Evolutionary conservation across 352 stramenopile species (phyloP), one percentile per base, ranked within the genome.

Genomic region (Halophytophthora polymorphica): DNA sequence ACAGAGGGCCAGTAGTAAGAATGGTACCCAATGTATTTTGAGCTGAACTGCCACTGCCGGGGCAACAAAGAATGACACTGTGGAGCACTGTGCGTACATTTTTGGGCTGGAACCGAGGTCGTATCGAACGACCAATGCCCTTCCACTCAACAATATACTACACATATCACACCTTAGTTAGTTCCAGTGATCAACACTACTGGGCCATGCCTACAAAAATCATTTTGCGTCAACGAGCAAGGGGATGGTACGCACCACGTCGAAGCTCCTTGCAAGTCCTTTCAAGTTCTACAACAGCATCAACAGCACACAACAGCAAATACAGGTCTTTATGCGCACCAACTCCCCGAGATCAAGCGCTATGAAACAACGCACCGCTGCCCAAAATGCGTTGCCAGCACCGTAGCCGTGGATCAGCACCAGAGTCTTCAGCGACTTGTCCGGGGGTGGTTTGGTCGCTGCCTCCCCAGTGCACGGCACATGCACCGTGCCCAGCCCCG

Each of bases 91-190:
- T 17, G 43, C 25, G 5, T 66, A 81, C 72, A 23, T 44, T 75
- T 38, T 80, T 85, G 18, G 73, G 73, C 15, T 66, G 58, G 45
- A 84, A 83, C 17, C 34, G 41, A 14, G 75, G 76, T 2, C 78
- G 78, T 22, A 73, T 53, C 3, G 75, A 87, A 21, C 78, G 73
- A 19, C 78, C 78, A 19, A 85, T 83, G 14, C 76, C 78, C 41
- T 81, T 83, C 78, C 78, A 89, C 38, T 89, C 78, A 25, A 89
- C 78, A 14, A 76, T 71, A 58, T 86, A 87, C 78, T 88, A 28
- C 38, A 41, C 18, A 23, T 23, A 18, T 43, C 3, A 57, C 31
- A 13, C 13, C 56, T 23, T 44, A 3, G 25, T 22, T 39, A 52
- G 37, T 42, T 10, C 41, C 11, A 43, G 37, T 23, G 3, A n/a